These are phyloP conservation scores for Pythium apleroticum DNA, from an alignment of 352 stramenopile genomes.

Conservation along the genomic window DNA sequence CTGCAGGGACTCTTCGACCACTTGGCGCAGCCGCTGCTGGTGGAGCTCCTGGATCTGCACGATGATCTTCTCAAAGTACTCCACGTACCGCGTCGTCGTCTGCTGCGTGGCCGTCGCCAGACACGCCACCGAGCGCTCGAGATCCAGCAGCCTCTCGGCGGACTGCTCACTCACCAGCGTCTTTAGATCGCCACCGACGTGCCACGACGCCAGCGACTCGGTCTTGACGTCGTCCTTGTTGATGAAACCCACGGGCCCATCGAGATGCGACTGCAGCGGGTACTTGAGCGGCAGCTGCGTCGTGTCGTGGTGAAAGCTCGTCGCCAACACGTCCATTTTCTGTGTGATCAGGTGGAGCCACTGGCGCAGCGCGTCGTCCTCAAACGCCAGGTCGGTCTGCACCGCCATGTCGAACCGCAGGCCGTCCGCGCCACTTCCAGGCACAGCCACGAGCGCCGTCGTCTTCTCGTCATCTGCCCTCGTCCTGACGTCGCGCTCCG, in stretches of 20 bases:
- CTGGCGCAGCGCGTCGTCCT: constrained; percentile 37
- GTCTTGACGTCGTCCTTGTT: background rate
- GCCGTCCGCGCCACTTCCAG: background rate
- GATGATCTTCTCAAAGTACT: constrained; percentile 46
- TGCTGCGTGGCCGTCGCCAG: constrained; percentile 33
- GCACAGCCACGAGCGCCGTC: background rate
- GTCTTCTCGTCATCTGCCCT: background rate
- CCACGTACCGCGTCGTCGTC: constrained; percentile 37
- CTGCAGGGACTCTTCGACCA: constrained; percentile 48
- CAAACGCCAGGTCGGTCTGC: constrained; percentile 32
- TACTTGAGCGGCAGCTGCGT: constrained; percentile 31
- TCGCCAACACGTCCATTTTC: constrained; percentile 40
- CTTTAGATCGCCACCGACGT: constrained; percentile 35
- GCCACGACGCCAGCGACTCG: constrained; percentile 33
- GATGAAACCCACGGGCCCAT: constrained; percentile 11
- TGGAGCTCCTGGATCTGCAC: constrained; percentile 55
- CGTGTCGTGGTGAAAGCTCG: constrained; percentile 40
- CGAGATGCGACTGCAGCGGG: constrained; percentile 22
- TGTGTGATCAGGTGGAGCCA: constrained; percentile 49
- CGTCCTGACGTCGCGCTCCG: background rate
- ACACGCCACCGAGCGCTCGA: constrained; percentile 42
- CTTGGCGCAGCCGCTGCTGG: constrained; percentile 49
- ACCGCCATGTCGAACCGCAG: constrained; percentile 24
- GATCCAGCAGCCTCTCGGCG: constrained; percentile 28
- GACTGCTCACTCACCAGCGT: constrained; percentile 29